These are phyloP conservation scores for Ceratobasidium papillatum DNA, from an alignment of 1,284 basidiomycete species.

Conservation along the genomic window DNA sequence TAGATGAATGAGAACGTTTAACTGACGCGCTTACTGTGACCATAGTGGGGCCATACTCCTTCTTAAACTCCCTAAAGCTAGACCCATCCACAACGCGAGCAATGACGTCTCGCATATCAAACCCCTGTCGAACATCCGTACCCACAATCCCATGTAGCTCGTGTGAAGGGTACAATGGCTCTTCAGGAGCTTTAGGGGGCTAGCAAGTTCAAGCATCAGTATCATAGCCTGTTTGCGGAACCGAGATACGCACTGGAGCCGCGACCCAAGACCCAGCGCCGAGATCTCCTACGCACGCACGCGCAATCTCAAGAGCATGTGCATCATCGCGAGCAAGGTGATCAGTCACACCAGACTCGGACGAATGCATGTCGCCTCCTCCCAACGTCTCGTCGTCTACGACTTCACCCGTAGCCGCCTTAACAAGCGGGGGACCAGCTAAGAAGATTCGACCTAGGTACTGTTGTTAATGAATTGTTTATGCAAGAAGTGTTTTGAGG, in stretches of 20 bases:
- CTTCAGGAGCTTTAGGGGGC: constrained; percentile 68
- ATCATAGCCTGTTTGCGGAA: not conserved
- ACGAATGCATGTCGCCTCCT: constrained; percentile 93
- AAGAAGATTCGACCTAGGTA: constrained; percentile 80
- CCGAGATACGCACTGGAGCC: not conserved
- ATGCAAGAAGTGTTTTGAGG: not conserved
- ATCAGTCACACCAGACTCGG: constrained; percentile 92
- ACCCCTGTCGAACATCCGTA: constrained; percentile 84
- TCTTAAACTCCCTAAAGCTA: constrained; percentile 94
- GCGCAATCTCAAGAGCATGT: constrained; percentile 85
- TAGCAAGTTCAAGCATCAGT: constrained; percentile 48
- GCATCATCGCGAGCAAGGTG: constrained; percentile 89
- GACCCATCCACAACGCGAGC: constrained; percentile 91
- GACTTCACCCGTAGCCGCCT: constrained; percentile 93
- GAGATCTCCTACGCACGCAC: constrained; percentile 83
- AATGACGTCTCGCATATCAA: constrained; percentile 95
- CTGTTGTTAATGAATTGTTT: not conserved
- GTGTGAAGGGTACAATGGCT: constrained; percentile 79
- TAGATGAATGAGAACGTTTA: not conserved
- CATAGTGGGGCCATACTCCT: constrained; percentile 90
- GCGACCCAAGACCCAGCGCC: constrained; percentile 53
- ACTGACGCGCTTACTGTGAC: constrained; percentile 73
- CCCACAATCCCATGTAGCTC: constrained; percentile 94
- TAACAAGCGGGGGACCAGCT: constrained; percentile 95
- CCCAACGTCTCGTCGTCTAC: constrained; percentile 94